These are phyloP conservation scores for Cladosporium austrohemisphaericum DNA, from an alignment of 2,329 filamentous ascomycete genomes.

Conservation along the genomic window DNA sequence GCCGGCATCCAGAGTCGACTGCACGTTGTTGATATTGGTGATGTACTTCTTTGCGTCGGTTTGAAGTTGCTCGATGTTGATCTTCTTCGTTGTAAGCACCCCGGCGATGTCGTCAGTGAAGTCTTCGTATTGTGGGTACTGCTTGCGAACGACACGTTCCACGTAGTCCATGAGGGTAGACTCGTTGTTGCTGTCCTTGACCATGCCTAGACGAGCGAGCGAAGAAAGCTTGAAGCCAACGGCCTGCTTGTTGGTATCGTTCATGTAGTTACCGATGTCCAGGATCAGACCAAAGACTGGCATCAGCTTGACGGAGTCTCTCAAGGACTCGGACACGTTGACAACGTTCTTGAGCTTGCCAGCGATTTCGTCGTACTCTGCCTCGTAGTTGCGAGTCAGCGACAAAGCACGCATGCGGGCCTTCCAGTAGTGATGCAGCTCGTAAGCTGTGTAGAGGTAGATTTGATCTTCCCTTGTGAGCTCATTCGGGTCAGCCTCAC, in stretches of 20 bases:
- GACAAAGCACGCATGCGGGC: slow-evolving; percentile 88
- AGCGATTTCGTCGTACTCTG: slow-evolving; percentile 88
- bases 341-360: slow-evolving; percentile 83
- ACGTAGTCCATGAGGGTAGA: slow-evolving; percentile 93
- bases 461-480: slow-evolving; percentile 94
- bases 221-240: slow-evolving; percentile 97
- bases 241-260: slow-evolving; percentile 97
- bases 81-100: slow-evolving; percentile 76
- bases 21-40: slow-evolving; percentile 89
- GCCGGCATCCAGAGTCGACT: slow-evolving; percentile 84
- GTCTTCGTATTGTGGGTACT: slow-evolving; percentile 92
- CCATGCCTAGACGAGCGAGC: slow-evolving; percentile 87
- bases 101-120: slow-evolving; percentile 81
- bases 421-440: slow-evolving; percentile 98
- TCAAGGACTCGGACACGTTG: slow-evolving; percentile 78
- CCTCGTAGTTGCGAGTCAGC: slow-evolving; percentile 77
- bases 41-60: slow-evolving; percentile 88
- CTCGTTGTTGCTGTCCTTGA: slow-evolving; percentile 99
- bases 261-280: slow-evolving; percentile 99
- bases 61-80: slow-evolving; percentile 91
- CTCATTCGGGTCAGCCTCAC: slow-evolving; percentile 82
- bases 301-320: slow-evolving; percentile 90
- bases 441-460: slow-evolving; percentile 87
- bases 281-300: slow-evolving; percentile 93
- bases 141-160: slow-evolving; percentile 91